Evolutionary conservation across 192 early-diverging fungal species (phyloP), one percentile per base, ranked within the genome.

Genomic region (Coemansia sp.): DNA sequence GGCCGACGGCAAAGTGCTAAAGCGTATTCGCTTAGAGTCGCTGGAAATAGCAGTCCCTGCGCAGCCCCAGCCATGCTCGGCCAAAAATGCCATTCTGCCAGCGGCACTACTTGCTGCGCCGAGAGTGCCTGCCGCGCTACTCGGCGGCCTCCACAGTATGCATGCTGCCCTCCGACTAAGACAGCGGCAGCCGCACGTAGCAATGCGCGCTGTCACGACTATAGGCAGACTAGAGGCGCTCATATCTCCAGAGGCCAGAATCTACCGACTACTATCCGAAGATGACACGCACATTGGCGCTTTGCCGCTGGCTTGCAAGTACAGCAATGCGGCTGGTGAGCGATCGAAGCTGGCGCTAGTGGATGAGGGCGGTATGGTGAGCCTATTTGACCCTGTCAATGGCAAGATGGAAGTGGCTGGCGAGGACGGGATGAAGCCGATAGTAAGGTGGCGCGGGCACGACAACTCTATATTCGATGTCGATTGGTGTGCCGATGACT

Each of bases 401-500:
- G 51, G 47, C 1, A 46, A 69, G 62, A 41, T 27, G 47, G 68
- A 62, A 4, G n/a, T 46, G 19, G 9, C 38, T 40, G 62, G 70
- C 35, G 56, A 58, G 35, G 35, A n/a, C 15, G 65, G 61, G 1
- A 56, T 76, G 65, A 40, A 37, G 42, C 72, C 73, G 7, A 20
- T 60, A 15, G 19, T 27, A 15, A 63, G 64, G 11, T 84, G 82
- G 82, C 62, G 77, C 35, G 91, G 88, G 0, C 94, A 97, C 49
- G 70, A 84, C 35, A 94, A 93, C 74, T 88, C 93, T 4, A 85
- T 93, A n/a, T 89, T 94, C 53, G 94, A 97, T 71, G 67, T 93
- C 6, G 83, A 84, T 29, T 97, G 93, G 94, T 87, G 87, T 32
- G 65, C 64, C 5, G 88, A 93, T 62, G 90, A 94, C 70, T 63